phyloP scores from a whole-genome alignment of 2,329 filamentous ascomycete species.

The Metarhizium guizhouense region DNA sequence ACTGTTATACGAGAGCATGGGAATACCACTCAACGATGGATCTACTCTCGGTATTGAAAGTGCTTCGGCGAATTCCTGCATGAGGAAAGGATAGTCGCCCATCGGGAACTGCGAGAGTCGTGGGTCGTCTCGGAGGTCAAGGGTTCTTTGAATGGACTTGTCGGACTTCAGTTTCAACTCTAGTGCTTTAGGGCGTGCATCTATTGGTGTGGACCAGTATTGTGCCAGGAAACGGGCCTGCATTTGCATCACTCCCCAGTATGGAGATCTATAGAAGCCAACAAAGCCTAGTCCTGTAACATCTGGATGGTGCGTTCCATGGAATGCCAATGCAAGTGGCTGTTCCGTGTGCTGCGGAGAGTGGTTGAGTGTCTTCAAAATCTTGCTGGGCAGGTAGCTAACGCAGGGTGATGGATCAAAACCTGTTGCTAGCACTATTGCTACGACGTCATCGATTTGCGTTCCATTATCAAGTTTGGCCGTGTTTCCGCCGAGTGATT shows the following conservation, averaged over 20 bases:
- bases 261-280: conserved; percentile 75
- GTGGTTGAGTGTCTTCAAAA: conserved; percentile 50
- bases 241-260: conserved; percentile 84
- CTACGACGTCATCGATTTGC: conserved; percentile 47
- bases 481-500: conserved; percentile 24
- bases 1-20: conserved; percentile 29
- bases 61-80: conserved; percentile 59
- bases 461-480: conserved; percentile 22
- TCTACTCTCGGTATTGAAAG: conserved; percentile 39
- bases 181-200: conserved; percentile 19
- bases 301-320: conserved; percentile 51
- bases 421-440: conserved; percentile 67
- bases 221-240: conserved; percentile 61
- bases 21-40: conserved; percentile 18
- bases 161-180: conserved; percentile 33
- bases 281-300: conserved; percentile 66
- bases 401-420: conserved; percentile 59
- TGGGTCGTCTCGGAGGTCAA: conserved; percentile 41
- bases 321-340: conserved; percentile 59
- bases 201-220: conserved; percentile 41
- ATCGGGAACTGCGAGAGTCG: conserved; percentile 67
- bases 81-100: conserved; percentile 69
- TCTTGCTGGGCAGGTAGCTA: conserved; percentile 49
- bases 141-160: conserved; percentile 34
- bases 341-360: conserved; percentile 43